Base-by-base conservation (phyloP, 768 basidiomycete species). In the Roridomyces roridus region DNA sequence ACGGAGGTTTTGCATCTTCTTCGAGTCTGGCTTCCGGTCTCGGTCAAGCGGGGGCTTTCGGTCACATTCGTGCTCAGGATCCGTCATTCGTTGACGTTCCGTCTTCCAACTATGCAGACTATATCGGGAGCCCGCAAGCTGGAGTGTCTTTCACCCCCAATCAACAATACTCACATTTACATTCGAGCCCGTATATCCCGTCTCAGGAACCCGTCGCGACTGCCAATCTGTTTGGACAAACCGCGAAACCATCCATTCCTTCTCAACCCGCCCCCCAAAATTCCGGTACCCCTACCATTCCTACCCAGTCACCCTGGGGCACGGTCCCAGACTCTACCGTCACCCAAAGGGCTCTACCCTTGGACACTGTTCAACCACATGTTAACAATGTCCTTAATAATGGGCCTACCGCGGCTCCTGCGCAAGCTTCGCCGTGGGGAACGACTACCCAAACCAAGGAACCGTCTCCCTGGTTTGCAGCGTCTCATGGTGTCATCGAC, bases 391-490 rank as follows among this genome's bases (percentile, higher is more conserved):
- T 75, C 9, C 51, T 68, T 11, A 52, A 60, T 21, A 66, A 63
- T 61, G 51, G 57, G 50, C 49, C 72, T 44, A 31, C 66, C n/a
- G n/a, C n/a, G 12, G 52, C 64, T 29, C 53, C 65, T 10, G 35
- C 68, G 8, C 73, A 74, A 43, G 53, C 63, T 23, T 69, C 74
- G 3, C 77, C 77, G 34, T 78, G 82, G 83, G 71, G 64, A 40
- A 69, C 67, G 41, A 35, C 70, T 26, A 60, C 51, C 20, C 70
- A 71, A 35, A 43, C 66, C 18, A 66, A 69, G 28, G 80, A 86
- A 15, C 74, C 80, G 45, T 83, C 86, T 2, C 80, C 85, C 5
- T 88, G 88, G 87, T 67, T 77, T 43, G 69, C 74, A 46, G 74
- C 83, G 11, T 80, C 82, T 5, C 75, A 85, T 50, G 76, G 76